These are phyloP conservation scores for Asterionellopsis glacialis DNA, from an alignment of 108 stramenopile species.

Conservation along the genomic window DNA sequence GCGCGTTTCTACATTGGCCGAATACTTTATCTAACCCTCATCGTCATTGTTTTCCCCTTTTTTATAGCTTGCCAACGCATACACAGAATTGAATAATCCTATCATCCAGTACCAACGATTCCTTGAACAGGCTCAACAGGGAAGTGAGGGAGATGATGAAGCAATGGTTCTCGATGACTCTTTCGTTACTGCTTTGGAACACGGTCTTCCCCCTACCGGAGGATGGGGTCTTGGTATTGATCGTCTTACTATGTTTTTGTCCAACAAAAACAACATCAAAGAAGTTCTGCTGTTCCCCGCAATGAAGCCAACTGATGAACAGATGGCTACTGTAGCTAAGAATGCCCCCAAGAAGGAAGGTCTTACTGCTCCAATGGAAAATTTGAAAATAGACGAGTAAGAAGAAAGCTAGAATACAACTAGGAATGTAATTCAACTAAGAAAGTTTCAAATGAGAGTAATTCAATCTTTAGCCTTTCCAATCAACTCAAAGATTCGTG, in stretches of 20 bases:
- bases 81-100: slow-evolving; percentile 99
- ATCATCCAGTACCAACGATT: slow-evolving; percentile 93
- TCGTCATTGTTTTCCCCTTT: not conserved
- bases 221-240: slow-evolving; percentile 99
- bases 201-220: slow-evolving; percentile 97
- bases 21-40: not conserved
- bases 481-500: too few species aligned
- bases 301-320: slow-evolving; percentile 97
- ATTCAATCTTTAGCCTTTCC: too few species aligned
- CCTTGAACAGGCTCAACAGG: slow-evolving; percentile 91
- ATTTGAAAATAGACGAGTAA: not conserved
- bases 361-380: not conserved
- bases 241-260: slow-evolving; percentile 98
- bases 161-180: slow-evolving; percentile 98
- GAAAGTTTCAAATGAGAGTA: too few species aligned
- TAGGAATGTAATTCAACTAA: not conserved
- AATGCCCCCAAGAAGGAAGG: slow-evolving; percentile 54
- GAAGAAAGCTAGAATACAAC: not conserved
- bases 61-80: slow-evolving; percentile 94
- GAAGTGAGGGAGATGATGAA: slow-evolving; percentile 97
- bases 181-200: slow-evolving; percentile 94
- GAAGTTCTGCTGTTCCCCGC: slow-evolving; percentile 99
- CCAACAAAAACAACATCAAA: slow-evolving; percentile 99
- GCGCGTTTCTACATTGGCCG: not conserved
- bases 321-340: slow-evolving; percentile 52